Evolutionary conservation across 2,329 filamentous ascomycete genomes (phyloP), one percentile per base, ranked within the genome.

Genomic region (Penicillium digitatum): DNA sequence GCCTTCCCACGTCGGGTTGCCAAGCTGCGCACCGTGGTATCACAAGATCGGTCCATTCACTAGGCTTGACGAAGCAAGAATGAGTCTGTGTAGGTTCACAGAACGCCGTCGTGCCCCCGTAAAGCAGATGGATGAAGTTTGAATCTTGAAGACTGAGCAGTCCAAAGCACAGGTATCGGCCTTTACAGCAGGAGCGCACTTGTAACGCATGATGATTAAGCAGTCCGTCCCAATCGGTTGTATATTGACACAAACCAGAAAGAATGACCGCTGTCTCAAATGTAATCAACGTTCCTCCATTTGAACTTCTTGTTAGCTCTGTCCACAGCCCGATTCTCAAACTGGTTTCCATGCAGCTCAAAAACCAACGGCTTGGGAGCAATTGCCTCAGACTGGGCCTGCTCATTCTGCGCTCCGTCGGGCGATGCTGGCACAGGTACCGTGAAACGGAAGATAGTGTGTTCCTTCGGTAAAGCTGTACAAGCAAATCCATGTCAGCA

Each of bases 271-370:
- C 37, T 3, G 5, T 54, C 54, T 88, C 78, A 95, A 14, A 95
- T 72, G 61, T 89, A 85, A 46, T 85, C 81, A 59, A 91, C 78
- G 66, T 89, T 90, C 69, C 93, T 91, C 69, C 84, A 81, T 75
- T 94, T 96, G 75, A 95, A 95, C 76, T 96, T 97, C 76, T 85
- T 90, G 66, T 88, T 95, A 46, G 91, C 90, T 22, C 94, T 80
- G 70, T 97, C 93, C 16, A 88, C 85, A 2, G 93, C 86, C 11
- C 91, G 82, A 62, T 87, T 84, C 79, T 90, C 85, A 67, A 97
- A 92, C 69, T 95, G 90, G 64, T 90, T 88, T 3, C 94, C 94
- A 60, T 93, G 82, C 1, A 97, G 78, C 71, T 97, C 93, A 65
- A 96, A 94, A 0, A 86, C 81, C 66, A 96, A 50, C 7, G 63